These are phyloP conservation scores for Hyaloscypha finlandica DNA, from an alignment of 495 filamentous ascomycete genomes.

Conservation along the genomic window DNA sequence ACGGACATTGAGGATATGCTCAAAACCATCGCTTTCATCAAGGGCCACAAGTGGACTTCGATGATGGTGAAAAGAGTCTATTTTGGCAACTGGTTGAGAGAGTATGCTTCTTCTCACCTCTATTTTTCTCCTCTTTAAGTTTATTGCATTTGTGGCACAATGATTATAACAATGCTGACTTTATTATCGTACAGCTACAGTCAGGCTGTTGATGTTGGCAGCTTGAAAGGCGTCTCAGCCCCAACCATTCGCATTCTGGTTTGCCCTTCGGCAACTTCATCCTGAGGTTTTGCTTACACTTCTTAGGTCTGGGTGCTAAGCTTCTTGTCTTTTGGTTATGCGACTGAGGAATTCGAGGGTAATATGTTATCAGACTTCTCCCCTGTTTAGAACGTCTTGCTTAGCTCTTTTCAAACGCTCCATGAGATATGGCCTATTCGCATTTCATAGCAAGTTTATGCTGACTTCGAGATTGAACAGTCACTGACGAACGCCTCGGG, in stretches of 20 bases:
- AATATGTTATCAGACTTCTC: neutral
- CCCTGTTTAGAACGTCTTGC: neutral
- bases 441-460: neutral
- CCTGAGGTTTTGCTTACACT: conserved; percentile 3
- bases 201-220: conserved; percentile 90
- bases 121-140: conserved; percentile 85
- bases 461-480: conserved; percentile 32
- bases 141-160: too few species aligned
- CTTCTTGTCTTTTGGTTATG: conserved; percentile 72
- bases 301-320: conserved; percentile 52
- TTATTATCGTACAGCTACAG: conserved; percentile 49
- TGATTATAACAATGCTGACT: conserved; percentile 39
- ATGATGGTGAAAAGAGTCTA: conserved; percentile 88
- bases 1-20: conserved; percentile 86
- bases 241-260: conserved; percentile 88
- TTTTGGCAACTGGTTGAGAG: conserved; percentile 81
- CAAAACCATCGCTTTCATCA: conserved; percentile 82
- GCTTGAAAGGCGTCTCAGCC: conserved; percentile 83
- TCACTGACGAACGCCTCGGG: conserved; percentile 82
- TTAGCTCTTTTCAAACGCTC: too few species aligned
- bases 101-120: conserved; percentile 59
- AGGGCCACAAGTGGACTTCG: conserved; percentile 92
- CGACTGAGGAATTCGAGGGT: conserved; percentile 81
- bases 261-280: conserved; percentile 14
- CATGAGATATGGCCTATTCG: too few species aligned